Conservation (phyloP, 768 basidiomycete genomes). For the Mycena galopus region DNA sequence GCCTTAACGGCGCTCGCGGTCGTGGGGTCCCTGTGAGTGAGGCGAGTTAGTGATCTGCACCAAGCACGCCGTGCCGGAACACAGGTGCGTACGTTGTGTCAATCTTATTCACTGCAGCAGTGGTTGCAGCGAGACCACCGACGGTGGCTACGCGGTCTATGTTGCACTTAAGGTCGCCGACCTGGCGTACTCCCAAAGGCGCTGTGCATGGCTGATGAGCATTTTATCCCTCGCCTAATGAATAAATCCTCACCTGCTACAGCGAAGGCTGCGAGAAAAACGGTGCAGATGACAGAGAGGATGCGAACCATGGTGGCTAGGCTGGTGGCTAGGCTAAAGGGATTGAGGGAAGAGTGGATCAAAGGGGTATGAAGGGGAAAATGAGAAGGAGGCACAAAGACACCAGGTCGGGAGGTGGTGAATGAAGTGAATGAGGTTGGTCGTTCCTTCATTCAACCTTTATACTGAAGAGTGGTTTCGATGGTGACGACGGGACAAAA, state of each 20-base stretch:
- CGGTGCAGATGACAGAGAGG: not conserved
- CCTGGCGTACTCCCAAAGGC: not conserved
- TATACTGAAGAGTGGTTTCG: not conserved
- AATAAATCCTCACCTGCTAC: not conserved
- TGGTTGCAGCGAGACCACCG: not conserved
- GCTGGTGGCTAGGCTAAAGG: too few relatives aligned
- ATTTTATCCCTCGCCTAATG: not conserved
- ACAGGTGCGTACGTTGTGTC: not conserved
- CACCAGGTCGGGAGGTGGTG: not conserved
- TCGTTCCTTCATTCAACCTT: not conserved
- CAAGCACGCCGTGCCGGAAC: too few relatives aligned
- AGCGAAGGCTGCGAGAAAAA: not conserved
- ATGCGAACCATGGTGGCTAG: not conserved
- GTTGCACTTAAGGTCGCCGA: not conserved
- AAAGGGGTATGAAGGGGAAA: not conserved
- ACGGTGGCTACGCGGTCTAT: not conserved
- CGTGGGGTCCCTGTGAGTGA: not conserved
- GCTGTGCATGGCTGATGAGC: not conserved
- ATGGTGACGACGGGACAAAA: too few relatives aligned
- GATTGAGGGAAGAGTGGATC: not conserved
- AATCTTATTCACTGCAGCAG: not conserved
- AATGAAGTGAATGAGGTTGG: not conserved
- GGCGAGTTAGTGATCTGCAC: not conserved
- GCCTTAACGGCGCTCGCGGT: not conserved
- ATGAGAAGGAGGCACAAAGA: not conserved